Evolutionary conservation across 192 early-diverging fungal species (phyloP), one percentile per base, ranked within the genome.

Genomic region (Gaertneriomyces semiglobifer): DNA sequence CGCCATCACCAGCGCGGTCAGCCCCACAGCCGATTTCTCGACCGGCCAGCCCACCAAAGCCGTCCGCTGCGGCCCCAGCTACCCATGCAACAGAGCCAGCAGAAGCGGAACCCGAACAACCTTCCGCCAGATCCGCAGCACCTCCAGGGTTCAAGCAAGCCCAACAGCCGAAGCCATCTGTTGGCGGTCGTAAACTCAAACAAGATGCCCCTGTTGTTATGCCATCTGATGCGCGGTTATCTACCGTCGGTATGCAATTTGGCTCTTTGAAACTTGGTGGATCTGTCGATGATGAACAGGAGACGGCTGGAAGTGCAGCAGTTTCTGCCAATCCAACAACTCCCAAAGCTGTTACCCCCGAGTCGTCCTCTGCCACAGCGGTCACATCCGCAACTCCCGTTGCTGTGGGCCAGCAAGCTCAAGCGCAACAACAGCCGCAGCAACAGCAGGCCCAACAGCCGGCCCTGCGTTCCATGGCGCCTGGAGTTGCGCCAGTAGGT

Each of bases 191-290:
- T 67, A 89, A 90, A 70, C 79, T 94, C 68, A 90, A 90, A 59
- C 94, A 96, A 71, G 90, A 94, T 72, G 88, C 88, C 11, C 81
- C 93, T 45, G 91, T 95, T 10, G 92, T 95, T 16, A 92, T 96
- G 87, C 91, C 93, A 10, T 74, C 76, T 46, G 81, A 73, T 51
- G 73, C 88, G 5, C 71, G 83, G 42, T 62, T 91, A 7, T 82
- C 84, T 40, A 77, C 84, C 43, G 81, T 92, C 18, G 89, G 85
- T 55, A 81, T 89, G 19, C 88, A 90, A 68, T 94, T 94, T 81
- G 93, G 93, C 19, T 91, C 88, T 50, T 73, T 91, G 53, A 74
- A 77, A 16, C 74, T 91, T 52, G 85, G 84, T 18, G 81, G 81
- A 53, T 83, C 79, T 53, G 55, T 69, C 53, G 65, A 66, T 7